Percentiles rank a stretch among this genome's conserved stretches.
Conservation (phyloP, 495 filamentous ascomycete genomes). For the Lophium mytilinum region DNA sequence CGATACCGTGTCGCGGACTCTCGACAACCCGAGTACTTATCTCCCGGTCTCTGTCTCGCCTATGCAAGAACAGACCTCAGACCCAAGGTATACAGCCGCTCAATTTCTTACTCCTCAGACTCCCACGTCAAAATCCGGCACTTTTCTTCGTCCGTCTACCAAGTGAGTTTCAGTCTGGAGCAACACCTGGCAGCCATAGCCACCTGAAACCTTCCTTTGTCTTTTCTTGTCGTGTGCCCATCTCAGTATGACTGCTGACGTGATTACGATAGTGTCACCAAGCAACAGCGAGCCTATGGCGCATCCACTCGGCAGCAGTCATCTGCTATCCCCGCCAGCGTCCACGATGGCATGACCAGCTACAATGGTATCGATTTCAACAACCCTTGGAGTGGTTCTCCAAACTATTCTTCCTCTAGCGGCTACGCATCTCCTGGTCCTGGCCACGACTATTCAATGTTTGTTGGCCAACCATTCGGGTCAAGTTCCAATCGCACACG, state of each 20-base stretch:
- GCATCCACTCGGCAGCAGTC: not conserved
- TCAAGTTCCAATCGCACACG: conserved; percentile 16
- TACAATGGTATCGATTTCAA: conserved; percentile 4
- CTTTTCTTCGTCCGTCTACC: conserved; percentile 19
- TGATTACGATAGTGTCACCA: not conserved
- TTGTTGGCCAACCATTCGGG: conserved; percentile 14
- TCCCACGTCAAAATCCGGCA: conserved; percentile 20
- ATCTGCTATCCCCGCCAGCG: not conserved
- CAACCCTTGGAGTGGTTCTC: conserved; percentile 17
- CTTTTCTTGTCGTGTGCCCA: conserved; percentile 8
- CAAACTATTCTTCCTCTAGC: conserved; percentile 24
- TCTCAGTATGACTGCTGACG: not conserved
- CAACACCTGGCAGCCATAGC: not conserved
- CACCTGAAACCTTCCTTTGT: conserved; percentile 7
- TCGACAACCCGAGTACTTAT: conserved; percentile 1
- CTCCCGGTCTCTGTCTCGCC: conserved; percentile 2
- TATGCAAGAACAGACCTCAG: conserved; percentile 11
- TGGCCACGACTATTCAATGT: conserved; percentile 16
- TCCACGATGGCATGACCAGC: not conserved
- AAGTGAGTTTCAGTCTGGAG: conserved; percentile 24
- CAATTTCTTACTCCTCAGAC: conserved; percentile 27
- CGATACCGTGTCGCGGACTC: conserved; percentile 3
- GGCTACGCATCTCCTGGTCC: conserved; percentile 24
- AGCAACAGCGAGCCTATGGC: conserved; percentile 1
- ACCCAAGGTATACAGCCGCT: conserved; percentile 25